Conservation (phyloP, 495 filamentous ascomycete genomes). For the Arthonia radiata region DNA sequence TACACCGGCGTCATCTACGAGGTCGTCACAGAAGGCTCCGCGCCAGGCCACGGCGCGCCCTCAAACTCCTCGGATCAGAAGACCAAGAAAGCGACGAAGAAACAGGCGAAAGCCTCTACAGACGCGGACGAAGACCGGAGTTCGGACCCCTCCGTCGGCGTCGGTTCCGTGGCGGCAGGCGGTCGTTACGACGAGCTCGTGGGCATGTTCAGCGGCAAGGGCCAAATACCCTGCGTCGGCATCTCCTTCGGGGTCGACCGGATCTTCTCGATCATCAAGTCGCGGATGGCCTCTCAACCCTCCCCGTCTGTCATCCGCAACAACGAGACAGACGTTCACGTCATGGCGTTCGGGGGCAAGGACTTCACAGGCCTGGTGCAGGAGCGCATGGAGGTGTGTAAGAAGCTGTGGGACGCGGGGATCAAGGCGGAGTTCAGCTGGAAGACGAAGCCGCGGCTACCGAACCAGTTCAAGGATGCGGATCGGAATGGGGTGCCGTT, state of each 20-base stretch:
- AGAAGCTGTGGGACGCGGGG: slow-evolving; percentile 49
- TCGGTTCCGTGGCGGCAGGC: slow-evolving; percentile 72
- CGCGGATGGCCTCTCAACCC: slow-evolving; percentile 30
- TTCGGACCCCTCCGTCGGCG: slow-evolving; percentile 56
- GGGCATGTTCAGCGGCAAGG: slow-evolving; percentile 71
- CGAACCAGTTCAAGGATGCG: slow-evolving; percentile 55
- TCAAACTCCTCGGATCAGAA: slow-evolving; percentile 22
- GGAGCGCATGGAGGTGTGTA: slow-evolving; percentile 56
- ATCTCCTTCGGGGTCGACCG: slow-evolving; percentile 89
- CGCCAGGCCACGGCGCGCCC: slow-evolving; percentile 21
- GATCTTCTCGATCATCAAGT: slow-evolving; percentile 77
- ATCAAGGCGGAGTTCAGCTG: slow-evolving; percentile 64
- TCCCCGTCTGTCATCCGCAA: slow-evolving; percentile 22
- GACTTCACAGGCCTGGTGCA: slow-evolving; percentile 55
- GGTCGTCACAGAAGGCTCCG: slow-evolving; percentile 64
- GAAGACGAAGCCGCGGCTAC: slow-evolving; percentile 58
- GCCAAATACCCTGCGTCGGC: slow-evolving; percentile 73
- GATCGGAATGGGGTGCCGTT: slow-evolving; percentile 48
- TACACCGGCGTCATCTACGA: slow-evolving; percentile 92
- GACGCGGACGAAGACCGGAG: slow-evolving; percentile 57
- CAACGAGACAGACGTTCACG: slow-evolving; percentile 64
- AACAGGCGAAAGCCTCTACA: slow-evolving; percentile 23
- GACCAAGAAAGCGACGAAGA: slow-evolving; percentile 23
- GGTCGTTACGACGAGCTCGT: slow-evolving; percentile 86
- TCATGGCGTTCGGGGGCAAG: slow-evolving; percentile 87